These are phyloP conservation scores for Colletotrichum spinosum DNA, from an alignment of 2,329 filamentous ascomycete species.

Conservation along the genomic window DNA sequence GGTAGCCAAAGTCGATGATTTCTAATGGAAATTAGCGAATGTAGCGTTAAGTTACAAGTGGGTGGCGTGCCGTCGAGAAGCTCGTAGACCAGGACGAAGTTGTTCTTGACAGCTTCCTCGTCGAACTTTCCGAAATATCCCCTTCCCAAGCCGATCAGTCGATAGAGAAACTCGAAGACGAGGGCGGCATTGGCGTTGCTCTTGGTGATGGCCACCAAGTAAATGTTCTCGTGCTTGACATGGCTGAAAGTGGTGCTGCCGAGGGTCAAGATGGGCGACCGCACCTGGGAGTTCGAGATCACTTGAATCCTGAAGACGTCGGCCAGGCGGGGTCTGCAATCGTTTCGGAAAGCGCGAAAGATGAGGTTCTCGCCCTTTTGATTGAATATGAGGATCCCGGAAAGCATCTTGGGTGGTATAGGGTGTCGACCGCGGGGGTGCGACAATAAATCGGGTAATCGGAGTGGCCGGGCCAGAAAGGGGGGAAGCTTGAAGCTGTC, in stretches of 20 bases:
- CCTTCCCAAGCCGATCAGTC: constrained; percentile 88
- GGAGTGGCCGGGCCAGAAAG: neutral
- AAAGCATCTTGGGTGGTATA: constrained; percentile 80
- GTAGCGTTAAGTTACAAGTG: neutral
- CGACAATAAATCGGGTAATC: neutral
- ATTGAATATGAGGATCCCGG: constrained; percentile 97
- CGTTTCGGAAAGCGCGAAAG: constrained; percentile 98
- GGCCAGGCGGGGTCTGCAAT: constrained; percentile 95
- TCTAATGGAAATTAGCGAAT: constrained; percentile 63
- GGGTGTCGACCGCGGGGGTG: constrained; percentile 1
- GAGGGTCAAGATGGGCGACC: constrained; percentile 95
- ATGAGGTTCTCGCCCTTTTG: constrained; percentile 99
- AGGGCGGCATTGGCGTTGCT: constrained; percentile 99
- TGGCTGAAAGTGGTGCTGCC: constrained; percentile 99
- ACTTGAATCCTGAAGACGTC: constrained; percentile 99
- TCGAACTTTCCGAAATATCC: constrained; percentile 99
- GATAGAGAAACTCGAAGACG: constrained; percentile 97
- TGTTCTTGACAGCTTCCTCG: constrained; percentile 99
- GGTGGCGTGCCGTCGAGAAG: constrained; percentile 81
- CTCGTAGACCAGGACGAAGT: constrained; percentile 99
- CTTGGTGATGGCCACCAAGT: constrained; percentile 96
- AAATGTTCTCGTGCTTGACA: constrained; percentile 99
- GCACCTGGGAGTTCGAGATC: constrained; percentile 97
- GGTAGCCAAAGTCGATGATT: constrained; percentile 98
- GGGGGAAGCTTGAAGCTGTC: neutral